Evolutionary conservation across 305 asterid genomes (phyloP).

Genomic region (Rubia peregrina): DNA sequence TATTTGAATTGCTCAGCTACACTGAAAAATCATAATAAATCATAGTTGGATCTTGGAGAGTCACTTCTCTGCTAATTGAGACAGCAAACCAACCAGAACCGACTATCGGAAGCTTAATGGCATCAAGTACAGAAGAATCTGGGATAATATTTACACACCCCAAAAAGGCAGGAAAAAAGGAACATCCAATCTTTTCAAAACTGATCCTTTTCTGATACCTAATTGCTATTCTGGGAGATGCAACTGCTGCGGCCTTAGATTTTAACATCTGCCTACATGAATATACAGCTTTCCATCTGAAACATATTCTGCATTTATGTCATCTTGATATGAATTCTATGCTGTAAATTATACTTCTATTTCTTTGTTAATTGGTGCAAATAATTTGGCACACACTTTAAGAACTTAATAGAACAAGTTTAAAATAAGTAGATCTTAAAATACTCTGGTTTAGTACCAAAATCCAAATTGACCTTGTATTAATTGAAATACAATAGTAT

Average conservation of each 20-base stretch:
- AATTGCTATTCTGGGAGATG: background rate
- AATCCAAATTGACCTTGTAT: background rate
- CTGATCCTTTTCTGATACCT: background rate
- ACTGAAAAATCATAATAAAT: background rate
- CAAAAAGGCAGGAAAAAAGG: background rate
- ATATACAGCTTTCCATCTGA: background rate
- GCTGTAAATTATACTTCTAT: background rate
- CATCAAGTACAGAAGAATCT: background rate
- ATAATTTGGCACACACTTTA: background rate
- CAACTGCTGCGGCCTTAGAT: background rate
- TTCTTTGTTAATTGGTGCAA: background rate
- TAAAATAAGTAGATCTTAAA: background rate
- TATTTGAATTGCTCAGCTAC: slow-evolving; percentile 1
- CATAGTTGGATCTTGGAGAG: background rate
- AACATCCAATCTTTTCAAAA: background rate
- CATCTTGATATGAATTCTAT: background rate
- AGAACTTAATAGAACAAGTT: background rate
- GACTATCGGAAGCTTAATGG: background rate
- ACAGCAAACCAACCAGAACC: background rate
- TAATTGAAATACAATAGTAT: background rate
- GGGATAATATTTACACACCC: background rate
- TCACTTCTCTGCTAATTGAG: background rate
- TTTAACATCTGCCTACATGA: background rate
- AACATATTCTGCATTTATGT: background rate
- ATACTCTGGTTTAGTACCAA: background rate